phyloP scores from a whole-genome alignment of 495 filamentous ascomycete species.

The Neurospora sp. region DNA sequence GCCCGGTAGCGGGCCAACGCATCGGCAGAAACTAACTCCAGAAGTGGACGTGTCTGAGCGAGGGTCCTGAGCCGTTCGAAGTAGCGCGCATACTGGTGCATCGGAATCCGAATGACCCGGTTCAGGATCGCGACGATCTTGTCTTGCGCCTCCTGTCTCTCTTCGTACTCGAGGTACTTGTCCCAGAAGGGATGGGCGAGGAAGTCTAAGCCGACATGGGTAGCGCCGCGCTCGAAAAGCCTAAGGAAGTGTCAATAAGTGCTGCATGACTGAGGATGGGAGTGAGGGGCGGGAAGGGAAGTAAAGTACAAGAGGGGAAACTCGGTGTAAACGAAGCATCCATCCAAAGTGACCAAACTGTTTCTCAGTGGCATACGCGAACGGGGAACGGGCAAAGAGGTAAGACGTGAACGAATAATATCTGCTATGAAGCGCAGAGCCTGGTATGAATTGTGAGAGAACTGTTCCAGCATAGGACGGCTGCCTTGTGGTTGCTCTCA shows the following conservation, averaged over 20 bases:
- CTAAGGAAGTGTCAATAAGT: constrained; percentile 54
- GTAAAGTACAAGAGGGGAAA: constrained; percentile 48
- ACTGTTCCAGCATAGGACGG: constrained; percentile 34
- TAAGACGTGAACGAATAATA: constrained; percentile 31
- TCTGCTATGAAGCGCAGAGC: constrained; percentile 39
- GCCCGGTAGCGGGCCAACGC: constrained; percentile 56
- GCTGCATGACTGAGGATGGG: constrained; percentile 20
- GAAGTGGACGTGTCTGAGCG: constrained; percentile 59
- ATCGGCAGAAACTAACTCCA: constrained; percentile 62
- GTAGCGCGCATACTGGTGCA: constrained; percentile 95
- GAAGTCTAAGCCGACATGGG: constrained; percentile 83
- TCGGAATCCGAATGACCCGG: constrained; percentile 83
- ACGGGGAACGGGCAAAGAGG: constrained; percentile 30
- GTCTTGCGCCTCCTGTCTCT: constrained; percentile 75
- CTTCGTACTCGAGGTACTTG: constrained; percentile 95
- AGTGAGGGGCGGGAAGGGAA: constrained; percentile 35
- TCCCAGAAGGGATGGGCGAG: constrained; percentile 96
- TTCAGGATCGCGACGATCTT: constrained; percentile 78
- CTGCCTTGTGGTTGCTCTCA: constrained; percentile 44
- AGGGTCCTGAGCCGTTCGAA: constrained; percentile 83
- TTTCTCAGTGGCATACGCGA: constrained; percentile 31
- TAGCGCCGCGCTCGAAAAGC: constrained; percentile 85
- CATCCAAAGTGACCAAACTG: constrained; percentile 39
- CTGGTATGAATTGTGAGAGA: constrained; percentile 52
- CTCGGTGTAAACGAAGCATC: constrained; percentile 41